A percentile compares a stretch with the other conserved stretches of the same genome.
phyloP scores from a whole-genome alignment of 257 asterid genomes.

The Solanum habrochaites region DNA sequence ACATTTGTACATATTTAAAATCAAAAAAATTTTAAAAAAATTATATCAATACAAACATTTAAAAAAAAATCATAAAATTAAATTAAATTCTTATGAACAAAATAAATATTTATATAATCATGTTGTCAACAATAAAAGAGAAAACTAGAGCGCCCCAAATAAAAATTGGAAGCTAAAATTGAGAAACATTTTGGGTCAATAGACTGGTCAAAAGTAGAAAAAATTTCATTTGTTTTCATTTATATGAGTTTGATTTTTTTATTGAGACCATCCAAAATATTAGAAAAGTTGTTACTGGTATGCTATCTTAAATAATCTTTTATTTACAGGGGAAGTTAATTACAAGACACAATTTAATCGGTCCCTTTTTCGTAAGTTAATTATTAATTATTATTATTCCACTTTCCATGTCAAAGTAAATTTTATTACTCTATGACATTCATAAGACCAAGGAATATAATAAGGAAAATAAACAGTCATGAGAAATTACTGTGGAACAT shows the following conservation, averaged over 20 bases:
- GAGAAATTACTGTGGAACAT: neutral
- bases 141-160: neutral
- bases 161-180: neutral
- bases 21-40: too few relatives aligned
- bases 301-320: neutral
- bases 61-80: too few relatives aligned
- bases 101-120: neutral
- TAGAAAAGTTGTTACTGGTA: neutral
- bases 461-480: neutral
- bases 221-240: neutral
- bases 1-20: neutral
- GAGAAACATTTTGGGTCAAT: neutral
- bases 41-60: neutral
- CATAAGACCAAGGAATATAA: neutral
- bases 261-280: neutral
- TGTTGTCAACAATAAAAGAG: neutral
- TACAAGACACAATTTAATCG: neutral
- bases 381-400: neutral
- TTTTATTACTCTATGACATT: neutral
- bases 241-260: neutral
- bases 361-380: neutral
- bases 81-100: rapidly evolving
- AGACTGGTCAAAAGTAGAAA: neutral
- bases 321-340: neutral
- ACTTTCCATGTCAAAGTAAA: neutral